These are phyloP conservation scores for Capronia coronata DNA, from an alignment of 2,329 filamentous ascomycete species.

Conservation along the genomic window DNA sequence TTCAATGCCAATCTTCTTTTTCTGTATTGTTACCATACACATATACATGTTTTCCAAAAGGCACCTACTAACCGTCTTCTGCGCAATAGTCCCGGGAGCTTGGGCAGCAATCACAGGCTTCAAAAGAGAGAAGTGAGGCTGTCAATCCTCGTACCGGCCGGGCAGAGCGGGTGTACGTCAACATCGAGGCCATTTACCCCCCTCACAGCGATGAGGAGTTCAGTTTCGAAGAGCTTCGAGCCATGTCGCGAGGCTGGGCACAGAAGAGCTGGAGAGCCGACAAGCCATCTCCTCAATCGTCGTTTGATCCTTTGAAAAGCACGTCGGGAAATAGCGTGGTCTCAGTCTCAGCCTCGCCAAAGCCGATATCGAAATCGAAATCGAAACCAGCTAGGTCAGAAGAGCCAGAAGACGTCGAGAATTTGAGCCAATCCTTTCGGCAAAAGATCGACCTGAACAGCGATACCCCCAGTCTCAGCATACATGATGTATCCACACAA, in stretches of 20 bases:
- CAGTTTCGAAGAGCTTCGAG: slow-evolving; percentile 88
- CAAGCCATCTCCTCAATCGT: neutral
- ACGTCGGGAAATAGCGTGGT: slow-evolving; percentile 6
- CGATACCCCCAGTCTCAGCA: slow-evolving; percentile 7
- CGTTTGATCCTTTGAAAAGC: slow-evolving; percentile 2
- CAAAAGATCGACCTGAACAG: slow-evolving; percentile 17
- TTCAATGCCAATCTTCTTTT: slow-evolving; percentile 11
- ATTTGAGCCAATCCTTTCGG: slow-evolving; percentile 23
- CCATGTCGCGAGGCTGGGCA: slow-evolving; percentile 63
- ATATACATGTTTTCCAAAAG: slow-evolving; percentile 41
- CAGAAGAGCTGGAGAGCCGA: slow-evolving; percentile 47
- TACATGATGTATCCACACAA: slow-evolving; percentile 24
- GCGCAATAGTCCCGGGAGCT: slow-evolving; percentile 22
- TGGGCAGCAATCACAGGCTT: slow-evolving; percentile 49
- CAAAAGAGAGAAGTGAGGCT: slow-evolving; percentile 70
- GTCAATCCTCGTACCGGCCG: slow-evolving; percentile 78
- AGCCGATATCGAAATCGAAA: slow-evolving; percentile 5
- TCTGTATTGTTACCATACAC: slow-evolving; percentile 33
- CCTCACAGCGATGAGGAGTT: slow-evolving; percentile 66
- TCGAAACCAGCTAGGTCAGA: slow-evolving; percentile 14
- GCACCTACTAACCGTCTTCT: slow-evolving; percentile 30
- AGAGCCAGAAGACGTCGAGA: slow-evolving; percentile 31
- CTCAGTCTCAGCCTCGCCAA: too few relatives aligned
- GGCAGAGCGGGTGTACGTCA: slow-evolving; percentile 78
- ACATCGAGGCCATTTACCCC: slow-evolving; percentile 79